Evolutionary conservation across 257 asterid genomes (phyloP), one percentile per base, ranked within the genome.

Genomic region (Linderniella brevidens): DNA sequence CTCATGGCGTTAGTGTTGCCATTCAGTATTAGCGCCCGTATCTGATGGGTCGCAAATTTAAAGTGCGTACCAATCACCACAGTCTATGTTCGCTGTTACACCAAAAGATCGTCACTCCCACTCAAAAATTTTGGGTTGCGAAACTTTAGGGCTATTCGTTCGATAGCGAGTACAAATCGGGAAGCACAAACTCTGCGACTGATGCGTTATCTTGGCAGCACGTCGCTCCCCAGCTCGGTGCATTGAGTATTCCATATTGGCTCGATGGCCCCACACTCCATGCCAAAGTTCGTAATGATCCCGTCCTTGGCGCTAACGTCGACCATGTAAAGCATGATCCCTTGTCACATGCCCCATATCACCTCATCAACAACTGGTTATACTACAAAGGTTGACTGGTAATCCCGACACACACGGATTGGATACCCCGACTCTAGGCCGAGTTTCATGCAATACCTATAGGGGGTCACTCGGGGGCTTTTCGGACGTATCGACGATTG

Each of bases 21-120:
- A 17, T 50, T 4, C 46, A 50, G 10, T 43, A 37, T 16, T 50
- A 43, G 55, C 8, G 46, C 2, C 46, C 35, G 18, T 50, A 50
- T 15, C 4, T 37, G 4, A 8, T 50, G 17, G 55, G 46, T 0
- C 6, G 36, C 0, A n/a, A 12, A 3, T 50, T 36, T 9, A 16
- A 3, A 0, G 35, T 50, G 1, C 11, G 13, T 8, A 49, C 46
- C 8, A 32, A 50, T 8, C 36, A 50, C 32, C 13, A 17, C 8
- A 15, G 45, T 5, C n/a, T 37, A n/a, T 17, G 19, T 11, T 10
- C 6, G 0, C 8, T 52, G 8, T 11, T 38, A 11, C 17, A 35
- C 0, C 46, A 50, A 12, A 8, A 9, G 4, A 37, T 50, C 1
- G 36, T 4, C 13, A 50, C 55, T 1, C 55, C 55, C 0, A 8